Percentiles rank a stretch among this genome's conserved stretches.
phyloP scores from a whole-genome alignment of 768 basidiomycete species.

The Tylopilus vinaceipallidus region DNA sequence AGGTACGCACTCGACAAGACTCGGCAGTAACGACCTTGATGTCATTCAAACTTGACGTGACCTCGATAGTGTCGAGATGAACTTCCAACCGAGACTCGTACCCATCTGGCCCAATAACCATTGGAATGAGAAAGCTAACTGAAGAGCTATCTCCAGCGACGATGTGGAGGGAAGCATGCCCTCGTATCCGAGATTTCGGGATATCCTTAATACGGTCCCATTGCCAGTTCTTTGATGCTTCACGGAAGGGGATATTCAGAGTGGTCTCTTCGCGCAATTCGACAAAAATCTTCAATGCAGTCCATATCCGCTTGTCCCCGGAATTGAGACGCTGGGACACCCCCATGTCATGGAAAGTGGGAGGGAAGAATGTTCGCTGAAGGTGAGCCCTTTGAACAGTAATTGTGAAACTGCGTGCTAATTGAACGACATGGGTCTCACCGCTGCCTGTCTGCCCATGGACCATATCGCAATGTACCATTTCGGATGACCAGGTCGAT shows the following conservation, averaged over 20 bases:
- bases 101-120: conserved; percentile 70
- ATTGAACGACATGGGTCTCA: conserved; percentile 25
- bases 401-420: conserved; percentile 2
- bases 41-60: conserved; percentile 87
- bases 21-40: conserved; percentile 74
- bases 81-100: conserved; percentile 80
- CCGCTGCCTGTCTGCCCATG: conserved; percentile 97
- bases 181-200: conserved; percentile 54
- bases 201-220: conserved; percentile 68
- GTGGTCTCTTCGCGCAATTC: conserved; percentile 77
- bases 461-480: conserved; percentile 81
- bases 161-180: conserved; percentile 71
- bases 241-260: conserved; percentile 86
- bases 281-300: conserved; percentile 74
- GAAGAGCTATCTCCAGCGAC: conserved; percentile 79
- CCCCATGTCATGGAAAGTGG: conserved; percentile 63
- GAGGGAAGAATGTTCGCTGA: conserved; percentile 82
- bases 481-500: conserved; percentile 79
- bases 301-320: conserved; percentile 83
- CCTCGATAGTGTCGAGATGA: conserved; percentile 72
- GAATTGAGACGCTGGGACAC: conserved; percentile 59
- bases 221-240: conserved; percentile 95
- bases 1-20: conserved; percentile 61
- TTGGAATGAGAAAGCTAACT: conserved; percentile 80
- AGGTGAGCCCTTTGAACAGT: conserved; percentile 55